Conservation (phyloP, 2,329 filamentous ascomycete species). For the Dothiorella sarmentorum region DNA sequence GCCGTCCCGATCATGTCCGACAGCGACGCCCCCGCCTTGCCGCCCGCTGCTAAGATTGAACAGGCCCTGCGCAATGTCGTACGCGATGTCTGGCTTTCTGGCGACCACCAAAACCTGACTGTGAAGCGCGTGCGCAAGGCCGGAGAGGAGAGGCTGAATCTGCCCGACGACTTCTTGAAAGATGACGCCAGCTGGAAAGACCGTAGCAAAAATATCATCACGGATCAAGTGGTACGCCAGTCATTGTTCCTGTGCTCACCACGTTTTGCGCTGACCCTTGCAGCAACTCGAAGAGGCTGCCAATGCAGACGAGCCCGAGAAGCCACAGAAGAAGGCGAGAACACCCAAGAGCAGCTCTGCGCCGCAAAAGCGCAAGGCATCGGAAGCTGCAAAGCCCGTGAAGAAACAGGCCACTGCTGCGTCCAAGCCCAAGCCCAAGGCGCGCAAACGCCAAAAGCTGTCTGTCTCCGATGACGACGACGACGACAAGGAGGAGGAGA, state of each 20-base stretch:
- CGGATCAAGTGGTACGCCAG: constrained; percentile 45
- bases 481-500: no score
- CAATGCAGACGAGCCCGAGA: constrained; percentile 20
- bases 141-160: constrained; percentile 50
- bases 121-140: constrained; percentile 54
- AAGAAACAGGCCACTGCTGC: constrained; percentile 31
- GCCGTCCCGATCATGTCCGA: not conserved
- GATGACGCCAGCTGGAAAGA: constrained; percentile 52
- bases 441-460: constrained; percentile 32
- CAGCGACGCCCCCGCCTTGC: constrained; percentile 20
- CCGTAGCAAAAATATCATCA: constrained; percentile 53
- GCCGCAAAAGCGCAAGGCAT: not conserved
- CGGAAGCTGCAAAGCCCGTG: no score
- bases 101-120: constrained; percentile 52
- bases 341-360: not conserved
- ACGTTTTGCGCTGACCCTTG: constrained; percentile 14
- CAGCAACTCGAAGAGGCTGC: constrained; percentile 29
- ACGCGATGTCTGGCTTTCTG: constrained; percentile 37
- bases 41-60: constrained; percentile 38
- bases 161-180: constrained; percentile 56
- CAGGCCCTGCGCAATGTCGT: constrained; percentile 41
- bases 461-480: constrained; percentile 29
- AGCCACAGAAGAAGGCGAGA: not conserved
- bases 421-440: constrained; percentile 31
- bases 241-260: not conserved